Base-by-base conservation (phyloP, 495 filamentous ascomycete genomes). In the Neurospora terricola region DNA sequence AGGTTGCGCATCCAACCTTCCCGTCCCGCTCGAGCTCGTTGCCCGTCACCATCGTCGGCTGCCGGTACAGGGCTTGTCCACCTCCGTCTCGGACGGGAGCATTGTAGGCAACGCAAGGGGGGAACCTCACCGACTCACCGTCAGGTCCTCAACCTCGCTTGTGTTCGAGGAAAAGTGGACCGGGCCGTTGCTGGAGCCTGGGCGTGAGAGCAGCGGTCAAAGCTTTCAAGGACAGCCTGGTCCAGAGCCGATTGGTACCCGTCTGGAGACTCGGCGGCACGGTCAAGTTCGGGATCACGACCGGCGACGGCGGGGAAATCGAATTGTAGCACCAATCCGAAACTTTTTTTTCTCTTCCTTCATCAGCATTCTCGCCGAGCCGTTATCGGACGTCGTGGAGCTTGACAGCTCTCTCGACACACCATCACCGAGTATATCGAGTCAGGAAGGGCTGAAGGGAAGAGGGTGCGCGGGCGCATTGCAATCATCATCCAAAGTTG, bases 111-210 rank as follows among this genome's bases (percentile, higher is more conserved):
- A 66, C 12, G 23, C 54, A 62, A 62, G 12, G 54, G 54, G 54
- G 27, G 54, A 18, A 66, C 54, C 54, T 66, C 54, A 66, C 54
- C 54, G 54, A 66, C 54, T 66, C 54, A 66, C 54, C 54, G 54
- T 66, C 54, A 34, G 14, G 54, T 66, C 27, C 27, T 34, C 54
- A 66, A 70, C 23, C 66, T 73, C 72, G 40, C 69, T 73, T 73
- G 72, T 54, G 72, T 70, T 73, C 39, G 72, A 73, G 72, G 34
- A 70, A 36, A 43, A 54, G 54, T 66, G 54, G 54, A 66, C 27
- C 27, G 12, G 54, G 54, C 27, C 27, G 54, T 66, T 66, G 54
- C 27, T 66, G 54, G 54, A 62, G 27, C 54, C 54, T 34, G 54
- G 54, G 27, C 27, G 54, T 18, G 27, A 66, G 54, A 66, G 54